Evolutionary conservation across 2,329 filamentous ascomycete species (phyloP), one percentile per base, ranked within the genome.

Genomic region (Aureobasidium zeae): DNA sequence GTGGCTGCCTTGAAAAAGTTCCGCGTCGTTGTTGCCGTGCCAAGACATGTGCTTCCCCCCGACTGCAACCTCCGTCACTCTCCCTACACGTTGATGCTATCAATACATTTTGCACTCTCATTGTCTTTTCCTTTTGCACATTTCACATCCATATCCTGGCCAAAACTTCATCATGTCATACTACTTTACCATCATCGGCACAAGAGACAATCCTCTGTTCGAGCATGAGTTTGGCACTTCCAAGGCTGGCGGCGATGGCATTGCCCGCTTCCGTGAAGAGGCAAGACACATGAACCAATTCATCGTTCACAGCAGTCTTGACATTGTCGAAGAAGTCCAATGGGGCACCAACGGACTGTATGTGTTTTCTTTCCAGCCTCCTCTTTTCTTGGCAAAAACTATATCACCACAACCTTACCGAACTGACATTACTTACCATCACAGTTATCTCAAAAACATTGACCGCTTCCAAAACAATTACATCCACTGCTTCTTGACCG

Each of bases 401-500:
- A 21, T 26, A 16, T 15, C 9, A 4, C 12, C 5, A n/a, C n/a
- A n/a, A n/a, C n/a, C n/a, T n/a, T n/a, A n/a, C n/a, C n/a, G n/a
- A n/a, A n/a, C n/a, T n/a, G n/a, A n/a, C n/a, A 8, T 29, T 8
- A 29, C 12, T n/a, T 17, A 9, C n/a, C 9, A 12, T 26, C 5
- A 12, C 19, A 93, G 86, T 79, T 95, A 96, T 63, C 80, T 98
- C 52, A 96, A 95, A 65, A 85, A 86, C 64, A 82, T 96, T 64
- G 91, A 98, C 72, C 85, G 86, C 59, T 96, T 95, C 72, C 89
- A 93, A 66, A 88, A 91, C 65, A 88, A 87, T 60, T 89, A 93
- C 69, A 83, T 95, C 50, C 93, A 86, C 34, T 91, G 86, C 66
- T 96, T 94, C 72, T 75, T 98, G 44, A 96, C 91, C 0, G 87